Evolutionary conservation across 1,284 basidiomycete species (phyloP), one percentile per base, ranked within the genome.

Genomic region (Tylopilus sp.): DNA sequence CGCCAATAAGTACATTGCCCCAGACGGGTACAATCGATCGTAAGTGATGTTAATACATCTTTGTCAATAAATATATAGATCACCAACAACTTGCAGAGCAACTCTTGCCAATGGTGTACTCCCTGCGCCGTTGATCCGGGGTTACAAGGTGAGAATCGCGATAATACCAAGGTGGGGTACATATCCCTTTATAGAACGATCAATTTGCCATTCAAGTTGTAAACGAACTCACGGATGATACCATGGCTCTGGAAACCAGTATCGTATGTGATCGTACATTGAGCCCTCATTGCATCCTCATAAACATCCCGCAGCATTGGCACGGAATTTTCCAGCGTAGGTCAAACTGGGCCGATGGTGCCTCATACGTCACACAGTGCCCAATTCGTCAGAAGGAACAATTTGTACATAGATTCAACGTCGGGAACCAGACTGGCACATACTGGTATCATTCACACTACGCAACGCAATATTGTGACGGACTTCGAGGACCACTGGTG

Each of bases 401-500:
- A 0, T 70, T 69, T 44, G 20, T 52, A n/a, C 44, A 68, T 18
- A 31, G 30, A 15, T 69, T 68, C 43, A 44, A 29, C 14, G 34
- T 45, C 7, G 41, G 15, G 3, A 37, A 42, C 5, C 65, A 66
- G 38, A 57, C 47, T 2, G 61, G 67, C 28, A 66, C 66, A 4
- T 71, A 58, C 41, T 70, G 66, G 66, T 68, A 68, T 33, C 68
- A 68, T 29, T 68, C 67, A 4, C 63, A 65, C 39, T 59, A 48
- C 44, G 15, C 9, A 7, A 56, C 39, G 24, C 63, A 65, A 29
- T 74, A 75, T 48, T 76, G 73, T 44, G 75, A 77, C 44, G 76
- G 76, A n/a, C 62, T 76, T 17, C 67, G 76, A 35, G 77, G 78
- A 1, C 61, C 69, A 2, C 34, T 66, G 7, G 64, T 74, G 7